Base-by-base conservation (phyloP, 495 filamentous ascomycete genomes). In the Aspergillus cristatus region DNA sequence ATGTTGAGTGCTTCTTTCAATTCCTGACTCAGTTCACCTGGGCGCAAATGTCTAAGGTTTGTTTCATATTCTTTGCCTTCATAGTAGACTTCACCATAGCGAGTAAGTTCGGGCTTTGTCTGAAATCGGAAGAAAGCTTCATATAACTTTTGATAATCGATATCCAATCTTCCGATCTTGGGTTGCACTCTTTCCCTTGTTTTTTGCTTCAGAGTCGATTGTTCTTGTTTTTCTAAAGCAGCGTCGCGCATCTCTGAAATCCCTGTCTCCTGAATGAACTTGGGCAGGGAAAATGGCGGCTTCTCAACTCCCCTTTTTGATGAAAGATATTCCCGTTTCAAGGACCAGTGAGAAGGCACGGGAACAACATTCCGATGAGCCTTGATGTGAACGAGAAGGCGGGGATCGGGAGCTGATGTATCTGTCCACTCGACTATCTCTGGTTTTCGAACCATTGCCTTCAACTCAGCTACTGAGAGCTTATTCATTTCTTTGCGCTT, bases 51-150 rank as follows among this genome's bases (percentile, higher is more conserved):
- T 46, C 79, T 78, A 32, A 94, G 71, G 63, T 97, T 94, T 5
- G 89, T 94, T 62, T 98, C 91, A 56, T 85, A 94, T 60, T 98
- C 91, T 55, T 98, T 98, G 47, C 91, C 91, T 52, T 98, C 91
- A 54, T 95, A 96, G 60, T 98, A 98, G 13, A 97, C 88, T 58
- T 98, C 91, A 18, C 91, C 91, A 51, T 94, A 97, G 14, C 88
- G 76, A 29, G 91, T 97, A 35, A 98, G 62, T 45, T 87, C 80
- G 1, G 91, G 91, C 54, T 98, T 98, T 25, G 85, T 94, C 58
- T 98, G 91, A 52, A 91, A 93, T 17, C 87, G 75, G 68, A 97
- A 98, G 64, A 98, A 98, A 6, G 91, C 91, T 54, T 96, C 91
- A 56, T 96, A 94, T 18, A 97, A 75, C 55, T 91, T 95, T 54